Evolutionary conservation across 2,329 filamentous ascomycete genomes (phyloP).

Genomic region (Colletotrichum sp.): DNA sequence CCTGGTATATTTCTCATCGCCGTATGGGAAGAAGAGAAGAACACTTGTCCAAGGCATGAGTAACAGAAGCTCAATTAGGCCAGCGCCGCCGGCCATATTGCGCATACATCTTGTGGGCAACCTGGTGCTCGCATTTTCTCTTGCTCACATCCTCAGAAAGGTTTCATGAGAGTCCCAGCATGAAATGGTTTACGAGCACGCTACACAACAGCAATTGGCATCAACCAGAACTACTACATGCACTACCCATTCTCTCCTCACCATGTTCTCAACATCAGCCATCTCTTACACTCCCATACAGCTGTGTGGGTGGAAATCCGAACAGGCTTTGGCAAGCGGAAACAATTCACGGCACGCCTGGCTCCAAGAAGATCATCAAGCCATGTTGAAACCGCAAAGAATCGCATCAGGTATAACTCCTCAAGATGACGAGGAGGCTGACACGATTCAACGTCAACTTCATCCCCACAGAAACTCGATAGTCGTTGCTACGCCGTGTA

Average conservation of each 20-base stretch:
- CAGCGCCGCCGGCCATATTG: accelerated
- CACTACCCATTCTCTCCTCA: not conserved
- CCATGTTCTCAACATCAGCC: accelerated
- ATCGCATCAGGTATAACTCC: not conserved
- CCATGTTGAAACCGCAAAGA: not conserved
- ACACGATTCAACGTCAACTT: not conserved
- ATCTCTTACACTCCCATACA: accelerated
- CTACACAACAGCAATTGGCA: not conserved
- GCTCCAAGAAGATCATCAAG: too few species aligned
- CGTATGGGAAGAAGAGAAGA: too few species aligned
- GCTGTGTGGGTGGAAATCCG: not conserved
- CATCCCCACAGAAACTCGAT: not conserved
- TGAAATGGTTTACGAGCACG: not conserved
- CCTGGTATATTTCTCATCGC: not conserved
- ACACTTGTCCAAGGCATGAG: not conserved
- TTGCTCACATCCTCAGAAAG: not conserved
- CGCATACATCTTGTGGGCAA: not conserved
- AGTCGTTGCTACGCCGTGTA: not conserved
- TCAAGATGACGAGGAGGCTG: not conserved
- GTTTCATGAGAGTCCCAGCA: not conserved
- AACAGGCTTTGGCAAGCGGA: too few species aligned
- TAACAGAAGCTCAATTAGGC: not conserved
- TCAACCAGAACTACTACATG: not conserved
- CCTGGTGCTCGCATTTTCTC: not conserved
- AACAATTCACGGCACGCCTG: too few species aligned